A percentile compares a stretch with the other conserved stretches of the same genome.
These are phyloP conservation scores for Zhuliangozyma blackwelliae DNA, from an alignment of 1,139 yeast genomes.

Conservation along the genomic window DNA sequence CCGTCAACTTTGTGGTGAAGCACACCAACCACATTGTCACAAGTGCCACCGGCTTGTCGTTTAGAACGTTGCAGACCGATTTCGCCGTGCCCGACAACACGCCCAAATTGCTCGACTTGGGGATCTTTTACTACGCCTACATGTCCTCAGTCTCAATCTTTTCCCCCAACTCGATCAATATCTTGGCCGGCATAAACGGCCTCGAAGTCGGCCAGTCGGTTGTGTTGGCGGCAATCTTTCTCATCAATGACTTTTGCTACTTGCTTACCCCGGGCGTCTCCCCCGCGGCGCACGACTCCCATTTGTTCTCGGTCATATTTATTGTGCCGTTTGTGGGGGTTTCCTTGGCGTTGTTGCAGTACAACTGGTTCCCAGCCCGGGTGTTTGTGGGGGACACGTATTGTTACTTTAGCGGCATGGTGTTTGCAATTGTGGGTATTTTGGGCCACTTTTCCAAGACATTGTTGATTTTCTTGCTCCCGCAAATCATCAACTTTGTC, in stretches of 20 bases:
- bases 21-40: conserved; percentile 33
- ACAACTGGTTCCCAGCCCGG: conserved; percentile 85
- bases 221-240: conserved; percentile 64
- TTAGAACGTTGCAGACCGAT: conserved; percentile 34
- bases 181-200: conserved; percentile 94
- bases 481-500: conserved; percentile 84
- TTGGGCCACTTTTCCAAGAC: conserved; percentile 96
- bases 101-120: conserved; percentile 64
- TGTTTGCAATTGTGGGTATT: conserved; percentile 94
- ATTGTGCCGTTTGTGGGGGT: conserved; percentile 86
- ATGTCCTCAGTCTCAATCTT: conserved; percentile 91
- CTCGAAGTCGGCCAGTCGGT: conserved; percentile 93
- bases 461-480: conserved; percentile 74
- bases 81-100: conserved; percentile 25
- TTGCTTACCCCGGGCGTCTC: conserved; percentile 38
- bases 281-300: conserved; percentile 73
- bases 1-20: conserved; percentile 20
- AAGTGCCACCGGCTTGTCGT: conserved; percentile 33
- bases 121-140: conserved; percentile 73
- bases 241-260: conserved; percentile 75
- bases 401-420: conserved; percentile 98
- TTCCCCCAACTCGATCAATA: conserved; percentile 95
- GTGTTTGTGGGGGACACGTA: conserved; percentile 98
- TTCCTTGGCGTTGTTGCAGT: conserved; percentile 67
- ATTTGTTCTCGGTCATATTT: conserved; percentile 73